phyloP scores from a whole-genome alignment of 2,329 filamentous ascomycete species.

The Hymenoscyphus fructigenus region DNA sequence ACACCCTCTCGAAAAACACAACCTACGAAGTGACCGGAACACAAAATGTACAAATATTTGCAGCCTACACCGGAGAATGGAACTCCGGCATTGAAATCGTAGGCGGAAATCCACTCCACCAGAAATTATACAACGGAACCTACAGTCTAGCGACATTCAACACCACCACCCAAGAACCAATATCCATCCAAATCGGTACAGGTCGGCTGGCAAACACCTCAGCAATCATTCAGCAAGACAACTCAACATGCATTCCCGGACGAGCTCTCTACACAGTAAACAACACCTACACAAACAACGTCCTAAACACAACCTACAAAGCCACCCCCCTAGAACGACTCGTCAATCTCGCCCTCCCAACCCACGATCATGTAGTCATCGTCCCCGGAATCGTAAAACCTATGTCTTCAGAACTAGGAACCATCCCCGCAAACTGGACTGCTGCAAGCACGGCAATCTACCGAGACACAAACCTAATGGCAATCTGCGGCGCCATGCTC shows the following conservation, averaged over 20 bases:
- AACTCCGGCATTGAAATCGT: background rate
- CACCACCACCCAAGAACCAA: background rate
- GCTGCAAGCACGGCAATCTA: background rate
- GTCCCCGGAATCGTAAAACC: background rate
- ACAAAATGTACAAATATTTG: background rate
- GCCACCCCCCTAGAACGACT: background rate
- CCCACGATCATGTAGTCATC: background rate
- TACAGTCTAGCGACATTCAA: background rate
- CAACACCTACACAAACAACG: constrained; percentile 22
- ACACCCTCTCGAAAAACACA: background rate
- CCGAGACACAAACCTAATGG: background rate
- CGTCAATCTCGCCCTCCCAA: background rate
- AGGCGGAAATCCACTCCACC: background rate
- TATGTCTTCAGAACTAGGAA: background rate
- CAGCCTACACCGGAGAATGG: background rate
- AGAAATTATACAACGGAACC: background rate
- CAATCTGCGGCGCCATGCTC: background rate
- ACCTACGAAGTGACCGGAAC: background rate
- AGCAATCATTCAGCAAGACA: constrained; percentile 6
- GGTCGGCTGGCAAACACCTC: background rate
- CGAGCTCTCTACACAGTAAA: constrained; percentile 24
- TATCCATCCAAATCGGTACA: background rate
- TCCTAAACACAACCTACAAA: background rate
- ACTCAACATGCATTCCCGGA: constrained; percentile 17
- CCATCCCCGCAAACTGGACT: background rate